Percentiles rank a stretch among this genome's conserved stretches.
These are phyloP conservation scores for Pelargonium cotyledonis DNA, from an alignment of 441 rosid species.

Conservation along the genomic window DNA sequence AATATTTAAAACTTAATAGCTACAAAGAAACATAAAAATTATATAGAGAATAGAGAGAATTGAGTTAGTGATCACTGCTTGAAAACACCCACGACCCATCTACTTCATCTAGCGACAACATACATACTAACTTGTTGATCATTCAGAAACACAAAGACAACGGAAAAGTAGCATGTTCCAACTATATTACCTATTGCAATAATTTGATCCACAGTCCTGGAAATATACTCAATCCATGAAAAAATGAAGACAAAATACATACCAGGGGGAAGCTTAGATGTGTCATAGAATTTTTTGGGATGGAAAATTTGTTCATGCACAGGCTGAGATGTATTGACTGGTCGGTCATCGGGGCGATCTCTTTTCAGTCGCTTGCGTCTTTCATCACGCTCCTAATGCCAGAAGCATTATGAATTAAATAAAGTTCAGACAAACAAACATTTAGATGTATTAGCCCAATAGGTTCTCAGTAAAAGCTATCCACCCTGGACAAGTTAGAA, in stretches of 20 bases:
- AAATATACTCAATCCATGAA: background rate
- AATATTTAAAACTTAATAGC: background rate
- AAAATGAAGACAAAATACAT: conserved; percentile 19
- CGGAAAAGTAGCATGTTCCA: background rate
- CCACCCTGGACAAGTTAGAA: background rate
- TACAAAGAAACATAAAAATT: background rate
- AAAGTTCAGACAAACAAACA: background rate
- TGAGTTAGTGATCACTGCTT: background rate
- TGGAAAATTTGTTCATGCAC: conserved; percentile 46
- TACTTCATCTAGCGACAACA: background rate
- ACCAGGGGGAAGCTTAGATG: conserved; percentile 85
- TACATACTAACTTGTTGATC: background rate
- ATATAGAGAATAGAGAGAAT: no score
- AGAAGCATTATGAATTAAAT: conserved; percentile 9
- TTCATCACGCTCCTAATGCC: conserved; percentile 85
- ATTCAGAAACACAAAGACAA: background rate
- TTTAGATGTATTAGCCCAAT: background rate
- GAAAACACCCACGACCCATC: background rate
- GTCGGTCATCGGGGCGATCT: conserved; percentile 56
- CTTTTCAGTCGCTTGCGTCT: conserved; percentile 67
- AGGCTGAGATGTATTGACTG: conserved; percentile 43
- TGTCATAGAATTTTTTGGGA: conserved; percentile 49
- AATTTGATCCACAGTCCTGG: background rate
- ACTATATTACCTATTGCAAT: background rate
- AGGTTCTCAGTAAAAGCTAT: background rate